Conservation (phyloP, 768 basidiomycete species). For the Russula compacta region DNA sequence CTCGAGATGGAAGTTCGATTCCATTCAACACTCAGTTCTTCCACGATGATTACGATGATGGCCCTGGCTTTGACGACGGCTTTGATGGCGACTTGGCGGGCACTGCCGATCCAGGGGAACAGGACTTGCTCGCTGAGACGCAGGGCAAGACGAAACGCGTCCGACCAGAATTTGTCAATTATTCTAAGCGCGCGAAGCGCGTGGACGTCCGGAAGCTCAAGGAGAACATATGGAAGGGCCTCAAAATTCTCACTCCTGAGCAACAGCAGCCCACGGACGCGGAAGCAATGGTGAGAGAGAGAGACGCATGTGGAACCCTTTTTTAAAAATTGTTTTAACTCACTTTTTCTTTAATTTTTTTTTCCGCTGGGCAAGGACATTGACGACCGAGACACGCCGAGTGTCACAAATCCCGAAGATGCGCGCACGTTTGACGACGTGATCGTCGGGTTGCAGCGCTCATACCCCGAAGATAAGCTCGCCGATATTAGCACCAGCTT, state of each 20-base stretch:
- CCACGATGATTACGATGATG: constrained; percentile 84
- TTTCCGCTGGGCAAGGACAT: constrained; percentile 42
- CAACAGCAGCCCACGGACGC: constrained; percentile 33
- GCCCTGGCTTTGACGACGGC: constrained; percentile 50
- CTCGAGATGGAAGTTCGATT: constrained; percentile 43
- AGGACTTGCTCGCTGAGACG: constrained; percentile 80
- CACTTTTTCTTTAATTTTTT: neutral
- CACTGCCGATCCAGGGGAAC: constrained; percentile 60
- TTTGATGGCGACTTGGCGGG: constrained; percentile 46
- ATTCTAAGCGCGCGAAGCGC: constrained; percentile 89
- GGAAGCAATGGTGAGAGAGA: constrained; percentile 42
- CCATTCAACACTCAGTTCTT: constrained; percentile 98
- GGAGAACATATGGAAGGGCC: constrained; percentile 94
- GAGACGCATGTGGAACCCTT: neutral
- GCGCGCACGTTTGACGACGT: constrained; percentile 69
- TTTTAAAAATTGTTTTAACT: neutral
- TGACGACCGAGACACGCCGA: constrained; percentile 40
- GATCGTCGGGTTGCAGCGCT: constrained; percentile 67
- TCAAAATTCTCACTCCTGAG: constrained; percentile 61
- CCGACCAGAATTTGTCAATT: constrained; percentile 83
- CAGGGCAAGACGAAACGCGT: constrained; percentile 69
- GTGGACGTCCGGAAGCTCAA: constrained; percentile 96
- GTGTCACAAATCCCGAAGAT: constrained; percentile 53
- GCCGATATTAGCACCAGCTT: constrained; percentile 97
- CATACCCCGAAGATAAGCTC: constrained; percentile 91